A percentile compares a stretch with the other conserved stretches of the same genome.
phyloP scores from a whole-genome alignment of 2,329 filamentous ascomycete genomes.

The Cylindrodendrum hubeiense region DNA sequence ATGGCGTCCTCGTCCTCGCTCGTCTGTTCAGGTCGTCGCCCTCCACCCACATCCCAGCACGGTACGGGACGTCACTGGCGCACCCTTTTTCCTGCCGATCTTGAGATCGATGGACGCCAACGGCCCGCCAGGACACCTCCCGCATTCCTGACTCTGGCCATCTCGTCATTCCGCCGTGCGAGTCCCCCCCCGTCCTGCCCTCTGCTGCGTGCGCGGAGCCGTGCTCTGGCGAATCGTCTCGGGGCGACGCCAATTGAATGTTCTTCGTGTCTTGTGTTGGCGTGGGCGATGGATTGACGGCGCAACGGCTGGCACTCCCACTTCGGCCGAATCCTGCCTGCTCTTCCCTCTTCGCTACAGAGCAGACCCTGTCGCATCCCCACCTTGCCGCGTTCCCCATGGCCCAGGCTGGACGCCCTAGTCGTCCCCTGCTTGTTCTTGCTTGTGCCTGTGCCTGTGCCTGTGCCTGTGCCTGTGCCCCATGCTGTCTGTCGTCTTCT shows the following conservation, averaged over 20 bases:
- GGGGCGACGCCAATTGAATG: not conserved
- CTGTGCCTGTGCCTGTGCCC: no score
- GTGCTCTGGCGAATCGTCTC: not conserved
- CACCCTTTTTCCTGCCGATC: conserved; percentile 43
- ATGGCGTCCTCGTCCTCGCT: conserved; percentile 32
- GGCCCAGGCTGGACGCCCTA: conserved; percentile 14
- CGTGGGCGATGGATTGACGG: not conserved
- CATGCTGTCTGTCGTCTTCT: no score
- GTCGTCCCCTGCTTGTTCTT: not conserved
- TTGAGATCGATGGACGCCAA: conserved; percentile 43
- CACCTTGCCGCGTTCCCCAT: conserved; percentile 38
- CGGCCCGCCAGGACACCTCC: conserved; percentile 38
- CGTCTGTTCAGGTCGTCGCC: conserved; percentile 10
- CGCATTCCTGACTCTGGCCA: conserved; percentile 32
- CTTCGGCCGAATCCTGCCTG: conserved; percentile 26
- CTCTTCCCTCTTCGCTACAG: conserved; percentile 20
- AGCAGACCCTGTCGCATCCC: conserved; percentile 36
- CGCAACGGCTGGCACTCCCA: conserved; percentile 22
- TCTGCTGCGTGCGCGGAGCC: not conserved
- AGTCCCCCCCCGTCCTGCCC: not conserved
- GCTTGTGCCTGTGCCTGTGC: not conserved
- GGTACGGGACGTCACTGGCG: conserved; percentile 42
- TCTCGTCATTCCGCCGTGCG: conserved; percentile 1
- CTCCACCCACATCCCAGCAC: conserved; percentile 38
- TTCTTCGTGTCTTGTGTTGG: not conserved